Conservation (phyloP, 2,329 filamentous ascomycete species). For the Leptographium lundbergii region DNA sequence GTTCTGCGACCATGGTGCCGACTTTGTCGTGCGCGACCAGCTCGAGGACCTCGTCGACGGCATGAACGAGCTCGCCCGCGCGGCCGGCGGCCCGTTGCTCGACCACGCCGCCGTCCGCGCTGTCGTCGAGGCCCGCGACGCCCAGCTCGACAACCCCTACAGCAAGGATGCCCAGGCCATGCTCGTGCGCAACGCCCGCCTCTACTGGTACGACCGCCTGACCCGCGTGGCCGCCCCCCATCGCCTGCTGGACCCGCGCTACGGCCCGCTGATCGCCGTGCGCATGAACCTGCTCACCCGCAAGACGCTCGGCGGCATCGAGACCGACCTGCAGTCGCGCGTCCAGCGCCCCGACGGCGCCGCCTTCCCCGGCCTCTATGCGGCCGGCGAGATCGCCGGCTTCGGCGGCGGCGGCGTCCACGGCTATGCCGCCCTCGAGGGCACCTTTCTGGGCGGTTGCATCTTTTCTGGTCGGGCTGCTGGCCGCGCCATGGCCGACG, state of each 20-base stretch:
- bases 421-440: conserved; percentile 49
- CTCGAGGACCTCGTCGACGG: conserved; percentile 40
- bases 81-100: conserved; percentile 33
- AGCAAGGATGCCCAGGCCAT: conserved; percentile 50
- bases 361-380: conserved; percentile 41
- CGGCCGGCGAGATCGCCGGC: conserved; percentile 46
- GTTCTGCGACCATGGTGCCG: conserved; percentile 44
- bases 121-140: conserved; percentile 39
- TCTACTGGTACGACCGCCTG: conserved; percentile 40
- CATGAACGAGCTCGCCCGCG: conserved; percentile 44
- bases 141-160: conserved; percentile 41
- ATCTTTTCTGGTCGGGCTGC: conserved; percentile 49
- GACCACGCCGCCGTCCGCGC: conserved; percentile 30
- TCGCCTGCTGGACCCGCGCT: conserved; percentile 36
- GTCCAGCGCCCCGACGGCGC: conserved; percentile 37
- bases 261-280: conserved; percentile 48
- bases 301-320: conserved; percentile 47
- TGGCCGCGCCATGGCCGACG: conserved; percentile 39
- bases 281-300: conserved; percentile 47
- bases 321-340: conserved; percentile 44
- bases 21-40: conserved; percentile 46
- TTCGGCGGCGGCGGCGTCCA: conserved; percentile 52
- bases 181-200: conserved; percentile 44
- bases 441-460: conserved; percentile 49
- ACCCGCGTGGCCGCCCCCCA: conserved; percentile 42